Percentiles rank a stretch among this genome's conserved stretches.
These are phyloP conservation scores for Peniophora sp. DNA, from an alignment of 1,284 basidiomycete genomes.

Conservation along the genomic window DNA sequence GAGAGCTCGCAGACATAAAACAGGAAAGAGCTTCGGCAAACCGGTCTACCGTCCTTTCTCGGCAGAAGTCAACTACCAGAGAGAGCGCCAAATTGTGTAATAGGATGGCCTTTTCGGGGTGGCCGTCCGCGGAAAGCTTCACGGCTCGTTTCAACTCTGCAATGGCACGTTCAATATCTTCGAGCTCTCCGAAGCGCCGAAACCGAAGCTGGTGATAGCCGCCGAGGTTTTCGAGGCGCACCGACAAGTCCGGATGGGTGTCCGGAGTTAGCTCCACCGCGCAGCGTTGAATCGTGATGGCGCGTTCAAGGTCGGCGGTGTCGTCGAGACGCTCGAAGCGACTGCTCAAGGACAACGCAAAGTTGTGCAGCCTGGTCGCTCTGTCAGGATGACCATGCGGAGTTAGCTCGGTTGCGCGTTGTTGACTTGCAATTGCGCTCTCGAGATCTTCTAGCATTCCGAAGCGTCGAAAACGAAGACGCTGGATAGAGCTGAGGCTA, in stretches of 20 bases:
- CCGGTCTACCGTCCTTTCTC: too few species aligned
- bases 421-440: too few species aligned
- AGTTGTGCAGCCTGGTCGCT: too few species aligned
- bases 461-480: too few species aligned
- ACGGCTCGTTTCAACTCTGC: not conserved
- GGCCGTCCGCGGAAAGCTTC: not conserved
- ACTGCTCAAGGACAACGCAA: too few species aligned
- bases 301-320: not conserved
- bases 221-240: not conserved
- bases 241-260: not conserved
- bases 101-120: not conserved
- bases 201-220: not conserved
- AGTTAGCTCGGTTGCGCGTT: too few species aligned
- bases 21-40: too few species aligned
- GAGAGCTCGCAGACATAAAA: too few species aligned
- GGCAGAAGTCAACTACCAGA: not conserved
- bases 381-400: too few species aligned
- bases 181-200: not conserved
- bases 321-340: not conserved
- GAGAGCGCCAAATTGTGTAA: not conserved
- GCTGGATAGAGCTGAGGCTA: constrained; percentile 1
- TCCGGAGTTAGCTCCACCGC: not conserved
- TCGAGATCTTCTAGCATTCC: too few species aligned
- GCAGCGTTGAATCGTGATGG: not conserved
- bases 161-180: not conserved